These are phyloP conservation scores for Backusella tuberculispora DNA, from an alignment of 192 early-diverging fungal genomes.

Conservation along the genomic window DNA sequence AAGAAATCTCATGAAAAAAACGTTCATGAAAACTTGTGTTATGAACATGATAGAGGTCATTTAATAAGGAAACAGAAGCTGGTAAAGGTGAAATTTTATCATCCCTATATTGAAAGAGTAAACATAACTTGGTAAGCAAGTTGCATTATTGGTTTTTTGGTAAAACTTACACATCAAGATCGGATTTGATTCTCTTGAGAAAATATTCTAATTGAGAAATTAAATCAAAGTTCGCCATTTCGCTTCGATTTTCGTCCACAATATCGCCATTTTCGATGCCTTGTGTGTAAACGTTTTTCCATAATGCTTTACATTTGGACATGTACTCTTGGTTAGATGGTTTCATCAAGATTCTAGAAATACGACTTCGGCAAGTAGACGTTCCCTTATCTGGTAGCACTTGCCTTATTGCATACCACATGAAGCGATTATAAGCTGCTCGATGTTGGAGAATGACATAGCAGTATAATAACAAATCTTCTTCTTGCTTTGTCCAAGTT, in stretches of 20 bases:
- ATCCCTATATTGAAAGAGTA: neutral
- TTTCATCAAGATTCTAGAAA: neutral
- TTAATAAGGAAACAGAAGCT: neutral
- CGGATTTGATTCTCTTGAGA: neutral
- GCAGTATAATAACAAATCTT: slow-evolving; percentile 20
- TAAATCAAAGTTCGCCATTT: neutral
- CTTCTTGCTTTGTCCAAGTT: neutral
- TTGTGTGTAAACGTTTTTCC: neutral
- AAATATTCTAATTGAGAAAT: slow-evolving; percentile 9
- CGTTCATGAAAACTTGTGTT: neutral
- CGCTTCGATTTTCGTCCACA: neutral
- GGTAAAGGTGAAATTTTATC: neutral
- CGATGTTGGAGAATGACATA: slow-evolving; percentile 8
- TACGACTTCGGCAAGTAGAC: neutral
- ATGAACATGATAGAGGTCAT: neutral
- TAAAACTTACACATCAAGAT: neutral
- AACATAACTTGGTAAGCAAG: neutral
- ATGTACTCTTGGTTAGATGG: neutral
- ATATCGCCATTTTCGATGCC: neutral
- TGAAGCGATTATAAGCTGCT: neutral
- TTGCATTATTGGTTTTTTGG: neutral
- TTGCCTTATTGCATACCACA: neutral
- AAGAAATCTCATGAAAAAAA: neutral
- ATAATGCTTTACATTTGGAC: neutral
- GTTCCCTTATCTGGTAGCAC: neutral